These are phyloP conservation scores for Edaphochlamys debaryana DNA, from an alignment of 139 green algal species.

Conservation along the genomic window DNA sequence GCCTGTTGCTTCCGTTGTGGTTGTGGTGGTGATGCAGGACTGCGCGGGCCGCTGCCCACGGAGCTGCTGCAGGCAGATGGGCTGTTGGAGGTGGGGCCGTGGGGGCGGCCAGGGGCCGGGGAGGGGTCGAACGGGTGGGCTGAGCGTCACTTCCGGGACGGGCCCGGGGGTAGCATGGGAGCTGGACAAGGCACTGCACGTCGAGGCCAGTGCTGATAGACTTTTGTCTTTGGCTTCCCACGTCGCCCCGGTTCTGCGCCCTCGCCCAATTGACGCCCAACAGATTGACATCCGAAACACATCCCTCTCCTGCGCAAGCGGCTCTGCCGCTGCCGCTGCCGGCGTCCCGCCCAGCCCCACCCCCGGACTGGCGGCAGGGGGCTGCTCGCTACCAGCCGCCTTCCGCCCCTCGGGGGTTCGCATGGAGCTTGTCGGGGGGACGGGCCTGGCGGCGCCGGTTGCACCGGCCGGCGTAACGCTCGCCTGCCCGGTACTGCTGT, in stretches of 20 bases:
- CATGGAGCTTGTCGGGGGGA: neutral
- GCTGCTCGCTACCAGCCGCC: neutral
- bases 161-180: neutral
- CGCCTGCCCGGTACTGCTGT: neutral
- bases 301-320: neutral
- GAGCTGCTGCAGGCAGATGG: neutral
- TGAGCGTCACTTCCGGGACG: neutral
- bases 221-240: neutral
- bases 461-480: neutral
- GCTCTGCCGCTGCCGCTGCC: neutral
- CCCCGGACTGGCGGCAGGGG: neutral
- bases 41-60: neutral
- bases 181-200: too few species aligned
- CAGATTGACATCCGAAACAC: constrained; percentile 27
- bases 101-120: too few species aligned
- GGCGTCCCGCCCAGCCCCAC: neutral
- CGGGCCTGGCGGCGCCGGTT: neutral
- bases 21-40: neutral
- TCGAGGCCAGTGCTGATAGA: neutral
- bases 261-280: neutral
- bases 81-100: neutral
- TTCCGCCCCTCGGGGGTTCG: too few species aligned
- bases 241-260: neutral
- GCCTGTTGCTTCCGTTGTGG: neutral
- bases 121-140: neutral